Base-by-base conservation (phyloP, 352 stramenopile genomes). In the Globisporangium mamillatum region DNA sequence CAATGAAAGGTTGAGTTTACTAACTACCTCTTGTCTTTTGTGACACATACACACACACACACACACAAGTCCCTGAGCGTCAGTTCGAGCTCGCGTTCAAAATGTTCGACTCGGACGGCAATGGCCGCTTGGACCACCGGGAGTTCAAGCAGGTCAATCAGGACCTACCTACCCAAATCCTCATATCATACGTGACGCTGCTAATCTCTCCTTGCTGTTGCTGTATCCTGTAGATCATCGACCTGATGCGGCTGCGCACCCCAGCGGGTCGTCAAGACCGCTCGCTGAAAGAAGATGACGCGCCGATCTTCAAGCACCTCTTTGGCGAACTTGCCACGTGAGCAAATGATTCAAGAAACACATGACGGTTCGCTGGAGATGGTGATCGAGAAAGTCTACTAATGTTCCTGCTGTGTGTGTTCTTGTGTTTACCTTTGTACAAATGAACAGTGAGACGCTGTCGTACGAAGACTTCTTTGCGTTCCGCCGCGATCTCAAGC, bases 21-120 rank as follows among this genome's bases (percentile, higher is more conserved):
- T 24, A n/a, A 27, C 18, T 29, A 41, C 44, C 20, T 60, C n/a
- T 16, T 29, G 6, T 44, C 12, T 4, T 41, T 64, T 61, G n/a
- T 63, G 20, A 3, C 9, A 20, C 27, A 52, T 0, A 10, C 32
- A 10, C 32, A 36, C 32, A 46, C 32, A 52, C 29, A 8, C 32
- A 52, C 32, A 12, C 32, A 38, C 32, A 46, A 94, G 87, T 96
- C 76, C 86, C 87, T 0, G 82, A 92, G 70, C 87, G 82, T 7
- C 88, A 97, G 57, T 93, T 96, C 54, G 86, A 95, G 60, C 75
- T 95, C 52, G 87, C 87, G n/a, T 96, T 97, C 71, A 93, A 94
- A 73, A 94, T 95, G 87, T 94, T 97, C 65, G 90, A 97, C 71
- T 66, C 79, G 1, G 85, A 96, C 59, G 84, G 87, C 54, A 95